Evolutionary conservation across 1,284 basidiomycete genomes (phyloP).

Genomic region (Sutorius eximius): DNA sequence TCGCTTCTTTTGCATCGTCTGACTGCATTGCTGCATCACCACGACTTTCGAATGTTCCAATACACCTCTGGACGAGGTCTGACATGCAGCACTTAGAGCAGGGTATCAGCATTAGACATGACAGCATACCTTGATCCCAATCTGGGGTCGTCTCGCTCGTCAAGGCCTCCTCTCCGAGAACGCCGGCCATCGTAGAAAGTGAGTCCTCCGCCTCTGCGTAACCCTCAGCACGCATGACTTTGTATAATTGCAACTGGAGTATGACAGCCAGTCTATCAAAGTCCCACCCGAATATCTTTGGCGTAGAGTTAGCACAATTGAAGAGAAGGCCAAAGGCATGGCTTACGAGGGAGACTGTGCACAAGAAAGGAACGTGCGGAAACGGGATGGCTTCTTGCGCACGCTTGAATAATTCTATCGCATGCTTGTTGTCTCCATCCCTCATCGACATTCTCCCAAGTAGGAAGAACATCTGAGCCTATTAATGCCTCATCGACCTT

Average conservation of each 20-base stretch:
- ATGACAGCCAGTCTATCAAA: neutral
- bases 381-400: neutral
- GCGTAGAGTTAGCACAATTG: neutral
- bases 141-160: neutral
- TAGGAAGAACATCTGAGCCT: constrained; percentile 1
- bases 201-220: neutral
- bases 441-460: neutral
- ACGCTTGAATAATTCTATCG: neutral
- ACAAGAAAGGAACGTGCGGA: neutral
- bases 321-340: neutral
- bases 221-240: neutral
- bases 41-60: neutral
- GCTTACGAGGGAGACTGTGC: neutral
- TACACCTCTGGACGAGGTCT: neutral
- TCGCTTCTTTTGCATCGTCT: neutral
- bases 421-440: neutral
- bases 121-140: neutral
- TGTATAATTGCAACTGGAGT: neutral
- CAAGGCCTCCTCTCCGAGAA: neutral
- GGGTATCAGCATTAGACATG: neutral
- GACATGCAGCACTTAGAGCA: neutral
- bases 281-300: neutral
- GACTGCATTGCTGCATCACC: neutral
- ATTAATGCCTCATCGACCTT: neutral
- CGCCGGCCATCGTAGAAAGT: neutral